Conservation (phyloP, 805 yeast species). For the Saccharomycopsis selenospora region DNA sequence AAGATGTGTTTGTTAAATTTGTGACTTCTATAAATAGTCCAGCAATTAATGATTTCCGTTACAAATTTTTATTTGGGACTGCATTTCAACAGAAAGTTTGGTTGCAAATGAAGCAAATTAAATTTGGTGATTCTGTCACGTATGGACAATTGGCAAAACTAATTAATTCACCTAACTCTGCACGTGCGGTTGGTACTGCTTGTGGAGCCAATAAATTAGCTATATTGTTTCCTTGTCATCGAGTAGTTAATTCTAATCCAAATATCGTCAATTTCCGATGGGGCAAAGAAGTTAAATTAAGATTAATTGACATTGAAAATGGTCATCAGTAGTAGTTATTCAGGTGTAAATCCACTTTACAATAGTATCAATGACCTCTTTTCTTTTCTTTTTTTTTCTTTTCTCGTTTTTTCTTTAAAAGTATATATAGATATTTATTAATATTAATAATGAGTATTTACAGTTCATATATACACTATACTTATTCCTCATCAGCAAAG, state of each 20-base stretch:
- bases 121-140: conserved; percentile 28
- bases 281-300: conserved; percentile 31
- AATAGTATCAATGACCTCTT: too few relatives aligned
- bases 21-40: neutral
- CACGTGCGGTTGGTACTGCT: conserved; percentile 36
- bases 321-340: too few relatives aligned
- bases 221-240: conserved; percentile 38
- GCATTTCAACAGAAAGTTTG: conserved; percentile 34
- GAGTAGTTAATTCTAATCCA: conserved; percentile 30
- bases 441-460: too few relatives aligned
- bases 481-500: too few relatives aligned
- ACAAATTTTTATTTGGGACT: conserved; percentile 34
- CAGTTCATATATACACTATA: too few relatives aligned
- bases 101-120: conserved; percentile 26
- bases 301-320: conserved; percentile 25
- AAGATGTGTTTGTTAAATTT: neutral
- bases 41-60: conserved; percentile 10
- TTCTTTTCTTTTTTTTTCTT: too few relatives aligned
- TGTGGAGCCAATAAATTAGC: conserved; percentile 36
- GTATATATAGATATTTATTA: too few relatives aligned
- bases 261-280: conserved; percentile 34
- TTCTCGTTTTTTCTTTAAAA: too few relatives aligned
- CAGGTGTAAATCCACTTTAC: too few relatives aligned
- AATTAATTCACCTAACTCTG: conserved; percentile 28
- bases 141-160: conserved; percentile 31